Percentiles rank a stretch among this genome's conserved stretches.
These are phyloP conservation scores for Microglena sp. DNA, from an alignment of 139 green algal genomes.

Conservation along the genomic window DNA sequence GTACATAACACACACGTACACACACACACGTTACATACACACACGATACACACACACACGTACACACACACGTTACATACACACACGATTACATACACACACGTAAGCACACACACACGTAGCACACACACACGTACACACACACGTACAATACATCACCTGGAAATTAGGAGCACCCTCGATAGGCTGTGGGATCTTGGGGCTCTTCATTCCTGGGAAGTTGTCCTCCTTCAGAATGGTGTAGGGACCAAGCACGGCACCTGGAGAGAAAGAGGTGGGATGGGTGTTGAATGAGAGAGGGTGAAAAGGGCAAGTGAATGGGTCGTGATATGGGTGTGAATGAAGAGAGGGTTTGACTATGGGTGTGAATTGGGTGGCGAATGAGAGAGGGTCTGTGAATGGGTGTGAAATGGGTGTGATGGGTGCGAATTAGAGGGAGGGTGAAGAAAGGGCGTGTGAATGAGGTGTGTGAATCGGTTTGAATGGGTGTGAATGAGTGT, in stretches of 20 bases:
- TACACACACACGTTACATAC: no score
- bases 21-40: no score
- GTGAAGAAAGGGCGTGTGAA: not conserved
- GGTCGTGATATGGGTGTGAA: not conserved
- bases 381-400: not conserved
- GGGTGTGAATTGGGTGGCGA: not conserved
- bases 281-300: not conserved
- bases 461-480: not conserved
- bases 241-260: conserved; percentile 55
- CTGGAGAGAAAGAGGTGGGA: not conserved
- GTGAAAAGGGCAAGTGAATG: not conserved
- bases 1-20: no score
- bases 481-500: not conserved
- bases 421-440: not conserved
- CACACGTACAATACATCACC: not conserved
- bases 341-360: not conserved
- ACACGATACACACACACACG: no score
- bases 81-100: no score
- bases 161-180: conserved; percentile 76
- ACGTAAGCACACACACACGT: no score
- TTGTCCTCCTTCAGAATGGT: conserved; percentile 92
- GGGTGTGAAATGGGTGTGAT: not conserved
- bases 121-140: conserved; percentile 7
- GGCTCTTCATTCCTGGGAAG: conserved; percentile 53
- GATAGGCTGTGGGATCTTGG: conserved; percentile 31